A percentile compares a stretch with the other conserved stretches of the same genome.
Conservation (phyloP, 2,329 filamentous ascomycete species). For the Neopestalotiopsis sp. region DNA sequence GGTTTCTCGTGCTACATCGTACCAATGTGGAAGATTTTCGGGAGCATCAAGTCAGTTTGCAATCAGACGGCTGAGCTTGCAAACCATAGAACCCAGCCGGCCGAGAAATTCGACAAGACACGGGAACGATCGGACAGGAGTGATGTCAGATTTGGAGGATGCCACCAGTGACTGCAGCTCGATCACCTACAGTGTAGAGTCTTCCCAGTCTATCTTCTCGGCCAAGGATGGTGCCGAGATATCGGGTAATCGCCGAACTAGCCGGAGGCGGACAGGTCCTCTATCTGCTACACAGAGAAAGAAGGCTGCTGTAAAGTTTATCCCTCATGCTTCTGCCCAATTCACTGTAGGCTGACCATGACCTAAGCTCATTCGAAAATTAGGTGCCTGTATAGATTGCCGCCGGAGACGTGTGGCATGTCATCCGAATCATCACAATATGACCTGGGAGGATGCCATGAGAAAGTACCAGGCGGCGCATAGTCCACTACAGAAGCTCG, state of each 20-base stretch:
- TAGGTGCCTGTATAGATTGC: slow-evolving; percentile 63
- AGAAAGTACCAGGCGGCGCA: slow-evolving; percentile 56
- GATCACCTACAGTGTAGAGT: slow-evolving; percentile 57
- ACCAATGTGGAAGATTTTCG: no score
- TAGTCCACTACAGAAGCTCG: slow-evolving; percentile 58
- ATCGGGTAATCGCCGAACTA: slow-evolving; percentile 58
- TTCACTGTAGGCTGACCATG: not conserved
- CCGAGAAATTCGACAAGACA: no score
- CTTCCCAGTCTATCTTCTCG: slow-evolving; percentile 61
- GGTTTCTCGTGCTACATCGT: no score
- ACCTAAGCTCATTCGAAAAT: slow-evolving; percentile 52
- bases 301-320: slow-evolving; percentile 52
- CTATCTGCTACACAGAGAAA: slow-evolving; percentile 63
- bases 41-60: no score
- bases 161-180: slow-evolving; percentile 51
- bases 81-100: no score
- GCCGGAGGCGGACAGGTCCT: slow-evolving; percentile 63
- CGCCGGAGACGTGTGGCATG: slow-evolving; percentile 63
- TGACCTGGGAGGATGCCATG: slow-evolving; percentile 65
- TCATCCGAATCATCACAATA: slow-evolving; percentile 63
- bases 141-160: slow-evolving; percentile 15
- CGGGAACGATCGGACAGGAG: no score
- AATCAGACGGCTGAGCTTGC: no score
- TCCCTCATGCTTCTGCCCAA: not conserved
- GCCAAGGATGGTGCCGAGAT: slow-evolving; percentile 60